phyloP scores from a whole-genome alignment of 2,329 filamentous ascomycete genomes.

The Chaetomiaceae sp. region DNA sequence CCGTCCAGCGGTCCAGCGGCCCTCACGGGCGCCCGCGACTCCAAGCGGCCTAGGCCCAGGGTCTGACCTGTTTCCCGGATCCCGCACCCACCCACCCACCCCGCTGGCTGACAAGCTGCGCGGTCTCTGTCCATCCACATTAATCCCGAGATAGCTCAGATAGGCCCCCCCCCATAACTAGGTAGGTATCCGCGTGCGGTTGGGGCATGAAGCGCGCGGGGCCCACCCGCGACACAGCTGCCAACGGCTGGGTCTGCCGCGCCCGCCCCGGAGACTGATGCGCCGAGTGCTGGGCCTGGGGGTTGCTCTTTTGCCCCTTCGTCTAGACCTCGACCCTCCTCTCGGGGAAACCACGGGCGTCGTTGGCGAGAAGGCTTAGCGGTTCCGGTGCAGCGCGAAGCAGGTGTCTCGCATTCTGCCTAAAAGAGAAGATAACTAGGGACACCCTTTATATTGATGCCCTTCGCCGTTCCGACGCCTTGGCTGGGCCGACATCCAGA shows the following conservation, averaged over 20 bases:
- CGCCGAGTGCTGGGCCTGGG: slow-evolving; percentile 15
- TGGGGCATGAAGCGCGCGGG: slow-evolving; percentile 7
- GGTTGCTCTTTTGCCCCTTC: not conserved
- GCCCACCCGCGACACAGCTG: slow-evolving; percentile 4
- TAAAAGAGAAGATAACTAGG: slow-evolving; percentile 22
- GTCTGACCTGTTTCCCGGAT: slow-evolving; percentile 1
- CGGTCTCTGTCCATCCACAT: too few species aligned
- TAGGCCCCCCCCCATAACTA: too few species aligned
- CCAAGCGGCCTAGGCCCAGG: not conserved
- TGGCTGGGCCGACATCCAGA: slow-evolving; percentile 21
- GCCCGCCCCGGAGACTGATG: slow-evolving; percentile 26
- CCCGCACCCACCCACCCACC: not conserved
- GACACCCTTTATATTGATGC: slow-evolving; percentile 27
- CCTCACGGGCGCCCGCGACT: slow-evolving; percentile 7
- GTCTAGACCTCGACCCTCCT: slow-evolving; percentile 1
- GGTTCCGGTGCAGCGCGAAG: slow-evolving; percentile 17
- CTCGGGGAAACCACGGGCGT: slow-evolving; percentile 14
- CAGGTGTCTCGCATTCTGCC: slow-evolving; percentile 24
- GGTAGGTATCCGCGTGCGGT: not conserved
- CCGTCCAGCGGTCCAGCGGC: slow-evolving; percentile 12
- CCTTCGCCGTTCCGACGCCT: slow-evolving; percentile 21
- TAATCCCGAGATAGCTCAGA: not conserved
- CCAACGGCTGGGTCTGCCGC: slow-evolving; percentile 13
- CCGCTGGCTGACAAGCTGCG: too few species aligned
- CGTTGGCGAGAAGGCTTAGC: slow-evolving; percentile 23